Conservation (phyloP, 352 stramenopile genomes). For the Globisporangium echinulatum region DNA sequence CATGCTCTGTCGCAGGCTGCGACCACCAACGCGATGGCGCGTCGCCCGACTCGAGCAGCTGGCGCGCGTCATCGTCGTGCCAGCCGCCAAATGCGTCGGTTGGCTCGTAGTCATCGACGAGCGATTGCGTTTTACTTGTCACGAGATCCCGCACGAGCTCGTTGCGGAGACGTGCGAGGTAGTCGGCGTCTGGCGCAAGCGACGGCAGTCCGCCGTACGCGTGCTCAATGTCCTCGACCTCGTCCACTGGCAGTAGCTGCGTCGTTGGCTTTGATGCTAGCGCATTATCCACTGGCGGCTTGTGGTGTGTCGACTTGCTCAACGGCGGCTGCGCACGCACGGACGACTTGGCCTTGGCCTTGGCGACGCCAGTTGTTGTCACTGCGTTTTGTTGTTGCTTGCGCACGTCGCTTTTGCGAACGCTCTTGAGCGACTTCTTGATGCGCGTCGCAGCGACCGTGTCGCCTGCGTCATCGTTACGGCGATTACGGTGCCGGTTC, state of each 20-base stretch:
- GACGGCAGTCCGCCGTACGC: conserved; percentile 62
- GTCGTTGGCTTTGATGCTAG: not conserved
- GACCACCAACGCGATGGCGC: conserved; percentile 51
- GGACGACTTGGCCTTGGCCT: not conserved
- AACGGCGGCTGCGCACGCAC: not conserved
- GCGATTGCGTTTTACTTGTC: conserved; percentile 32
- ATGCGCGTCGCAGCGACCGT: conserved; percentile 10
- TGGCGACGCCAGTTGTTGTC: not conserved
- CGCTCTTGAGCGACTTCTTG: conserved; percentile 17
- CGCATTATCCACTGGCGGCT: not conserved
- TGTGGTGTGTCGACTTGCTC: not conserved
- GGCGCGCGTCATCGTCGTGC: conserved; percentile 34
- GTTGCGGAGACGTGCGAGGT: conserved; percentile 39
- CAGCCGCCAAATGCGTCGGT: conserved; percentile 19
- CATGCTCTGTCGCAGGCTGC: conserved; percentile 9
- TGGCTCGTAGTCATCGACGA: conserved; percentile 39
- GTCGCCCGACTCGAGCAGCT: conserved; percentile 30
- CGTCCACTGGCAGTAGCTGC: no score
- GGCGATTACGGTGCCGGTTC: conserved; percentile 52
- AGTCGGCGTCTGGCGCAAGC: conserved; percentile 20
- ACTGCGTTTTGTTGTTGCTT: conserved; percentile 4
- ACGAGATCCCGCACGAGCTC: conserved; percentile 50
- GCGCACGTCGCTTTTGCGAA: conserved; percentile 16
- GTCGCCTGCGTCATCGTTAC: conserved; percentile 5
- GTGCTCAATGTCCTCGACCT: conserved; percentile 54